Evolutionary conservation across 1,284 basidiomycete genomes (phyloP), one percentile per base, ranked within the genome.

Genomic region (Ceratobasidium sp.): DNA sequence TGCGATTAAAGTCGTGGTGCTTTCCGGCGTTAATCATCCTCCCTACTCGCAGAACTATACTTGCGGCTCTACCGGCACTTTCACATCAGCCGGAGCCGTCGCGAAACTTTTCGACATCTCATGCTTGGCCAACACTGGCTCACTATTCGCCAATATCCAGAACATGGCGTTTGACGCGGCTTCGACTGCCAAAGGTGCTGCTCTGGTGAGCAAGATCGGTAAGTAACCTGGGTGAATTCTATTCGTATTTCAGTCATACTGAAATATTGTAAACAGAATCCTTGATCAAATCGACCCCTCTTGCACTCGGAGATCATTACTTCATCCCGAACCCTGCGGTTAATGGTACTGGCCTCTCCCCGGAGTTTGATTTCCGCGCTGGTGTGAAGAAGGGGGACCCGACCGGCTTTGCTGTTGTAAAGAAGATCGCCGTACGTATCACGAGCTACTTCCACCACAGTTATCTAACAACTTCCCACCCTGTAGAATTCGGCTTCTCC

Each of bases 21-120:
- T n/a, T n/a, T 29, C 22, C n/a, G 14, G 6, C 27, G 14, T 8
- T 56, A 27, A n/a, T 64, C 9, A 64, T 31, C 22, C 24, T 6
- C 24, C 7, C 1, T 7, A 48, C 13, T 13, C 13, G 31, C 37
- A 72, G 69, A 72, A 72, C 46, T 72, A 72, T 37, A 72, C 56
- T 16, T 72, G 69, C 22, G 56, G 58, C 46, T 13, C 69, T 24
- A 29, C 69, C 13, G 69, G 69, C 4, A 72, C 54, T 4, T 61
- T 49, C 27, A 16, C 69, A 0, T 61, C 69, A n/a, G 49, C 43
- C 43, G 69, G 69, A 9, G 69, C 69, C 8, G 54, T 72, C 11
- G 69, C 69, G 11, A 72, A 59, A 9, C 69, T 72, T 13, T 72
- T 72, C 43, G 69, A 72, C 27, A 41, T 72, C 24, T 72, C 69